These are phyloP conservation scores for Arthroderma sp. DNA, from an alignment of 2,329 filamentous ascomycete species.

Conservation along the genomic window DNA sequence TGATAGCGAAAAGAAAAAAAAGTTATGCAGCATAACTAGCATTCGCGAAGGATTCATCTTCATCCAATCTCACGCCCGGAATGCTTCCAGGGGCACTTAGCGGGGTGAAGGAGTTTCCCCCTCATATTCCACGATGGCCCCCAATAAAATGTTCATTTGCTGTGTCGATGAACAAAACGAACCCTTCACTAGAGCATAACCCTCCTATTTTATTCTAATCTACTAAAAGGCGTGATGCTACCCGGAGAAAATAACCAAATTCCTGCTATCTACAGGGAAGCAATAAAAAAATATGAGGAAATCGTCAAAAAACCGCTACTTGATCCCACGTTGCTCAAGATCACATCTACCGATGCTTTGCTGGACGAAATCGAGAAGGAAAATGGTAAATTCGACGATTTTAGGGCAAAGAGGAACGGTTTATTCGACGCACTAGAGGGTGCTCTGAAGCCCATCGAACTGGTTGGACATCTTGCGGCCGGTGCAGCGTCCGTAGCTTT, in stretches of 20 bases:
- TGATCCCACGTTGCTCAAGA: conserved; percentile 11
- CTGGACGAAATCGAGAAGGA: conserved; percentile 24
- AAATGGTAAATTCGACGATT: conserved; percentile 29
- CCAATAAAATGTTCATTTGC: background rate
- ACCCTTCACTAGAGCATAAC: background rate
- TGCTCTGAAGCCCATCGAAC: conserved; percentile 27
- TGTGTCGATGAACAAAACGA: background rate
- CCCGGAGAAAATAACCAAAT: conserved; percentile 6
- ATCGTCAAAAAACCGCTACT: conserved; percentile 11
- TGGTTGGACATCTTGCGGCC: conserved; percentile 30
- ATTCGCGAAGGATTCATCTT: background rate
- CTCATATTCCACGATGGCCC: background rate
- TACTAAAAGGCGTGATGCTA: background rate
- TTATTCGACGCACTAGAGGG: conserved; percentile 25
- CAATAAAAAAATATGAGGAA: conserved; percentile 11
- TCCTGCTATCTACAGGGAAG: conserved; percentile 8
- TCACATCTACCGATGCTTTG: conserved; percentile 26
- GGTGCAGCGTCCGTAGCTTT: conserved; percentile 32
- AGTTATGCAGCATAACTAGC: background rate
- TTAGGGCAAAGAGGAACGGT: conserved; percentile 26
- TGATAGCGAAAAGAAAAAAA: background rate
- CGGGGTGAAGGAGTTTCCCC: background rate
- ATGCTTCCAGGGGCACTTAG: background rate
- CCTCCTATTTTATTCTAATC: background rate
- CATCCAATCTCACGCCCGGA: background rate